Evolutionary conservation across 805 yeast species (phyloP).

Genomic region (Starmera dryadoides): DNA sequence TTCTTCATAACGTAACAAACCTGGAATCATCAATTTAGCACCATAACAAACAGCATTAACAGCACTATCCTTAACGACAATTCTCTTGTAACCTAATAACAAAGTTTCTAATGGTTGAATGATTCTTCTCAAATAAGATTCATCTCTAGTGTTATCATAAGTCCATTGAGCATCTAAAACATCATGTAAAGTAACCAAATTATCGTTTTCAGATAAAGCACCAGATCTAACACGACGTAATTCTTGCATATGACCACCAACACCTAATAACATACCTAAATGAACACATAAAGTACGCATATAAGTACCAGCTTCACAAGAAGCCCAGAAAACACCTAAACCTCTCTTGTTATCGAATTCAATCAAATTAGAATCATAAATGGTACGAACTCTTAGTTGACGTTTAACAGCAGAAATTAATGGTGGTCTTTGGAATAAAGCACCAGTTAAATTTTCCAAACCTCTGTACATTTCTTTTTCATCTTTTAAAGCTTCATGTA

Average conservation of each 20-base stretch:
- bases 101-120: slow-evolving; percentile 93
- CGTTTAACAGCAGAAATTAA: slow-evolving; percentile 98
- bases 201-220: slow-evolving; percentile 84
- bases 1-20: slow-evolving; percentile 93
- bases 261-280: slow-evolving; percentile 95
- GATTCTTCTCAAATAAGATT: slow-evolving; percentile 87
- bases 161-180: slow-evolving; percentile 98
- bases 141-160: slow-evolving; percentile 95
- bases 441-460: slow-evolving; percentile 95
- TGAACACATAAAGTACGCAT: slow-evolving; percentile 99
- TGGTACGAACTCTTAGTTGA: slow-evolving; percentile 96
- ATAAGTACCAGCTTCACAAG: slow-evolving; percentile 99
- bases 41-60: slow-evolving; percentile 98
- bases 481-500: slow-evolving; percentile 88
- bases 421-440: slow-evolving; percentile 98
- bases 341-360: slow-evolving; percentile 97
- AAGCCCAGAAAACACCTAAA: slow-evolving; percentile 98
- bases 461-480: slow-evolving; percentile 83
- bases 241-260: slow-evolving; percentile 99
- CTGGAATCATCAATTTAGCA: slow-evolving; percentile 98
- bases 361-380: slow-evolving; percentile 90
- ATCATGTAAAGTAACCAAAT: slow-evolving; percentile 93
- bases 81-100: slow-evolving; percentile 91
- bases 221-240: slow-evolving; percentile 98
- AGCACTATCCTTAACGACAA: slow-evolving; percentile 91